These are phyloP conservation scores for Penicillium sclerotigenum DNA, from an alignment of 2,329 filamentous ascomycete genomes.

Conservation along the genomic window DNA sequence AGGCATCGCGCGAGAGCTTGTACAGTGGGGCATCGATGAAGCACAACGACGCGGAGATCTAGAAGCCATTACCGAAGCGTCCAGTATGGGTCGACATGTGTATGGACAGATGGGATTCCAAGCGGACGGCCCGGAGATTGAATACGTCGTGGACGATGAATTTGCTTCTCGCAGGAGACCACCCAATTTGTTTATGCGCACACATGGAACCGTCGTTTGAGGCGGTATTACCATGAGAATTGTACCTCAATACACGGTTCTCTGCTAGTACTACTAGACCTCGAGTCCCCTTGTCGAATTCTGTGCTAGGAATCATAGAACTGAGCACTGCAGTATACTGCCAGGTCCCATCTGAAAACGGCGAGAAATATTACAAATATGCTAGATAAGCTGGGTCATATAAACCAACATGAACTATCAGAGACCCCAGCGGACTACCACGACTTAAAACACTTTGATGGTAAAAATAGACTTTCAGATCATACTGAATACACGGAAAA, in stretches of 20 bases:
- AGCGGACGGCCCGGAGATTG: constrained; percentile 42
- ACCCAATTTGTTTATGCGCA: constrained; percentile 51
- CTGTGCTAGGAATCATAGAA: background rate
- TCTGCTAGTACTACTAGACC: background rate
- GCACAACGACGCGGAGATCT: constrained; percentile 41
- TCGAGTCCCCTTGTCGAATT: background rate
- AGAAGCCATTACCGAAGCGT: constrained; percentile 49
- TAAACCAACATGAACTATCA: background rate
- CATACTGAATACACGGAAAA: no score
- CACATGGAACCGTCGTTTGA: constrained; percentile 8
- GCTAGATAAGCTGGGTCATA: background rate
- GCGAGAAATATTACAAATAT: background rate
- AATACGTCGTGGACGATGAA: constrained; percentile 46
- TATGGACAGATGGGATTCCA: constrained; percentile 50
- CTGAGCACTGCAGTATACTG: background rate
- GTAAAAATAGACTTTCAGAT: no score
- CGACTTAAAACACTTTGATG: no score
- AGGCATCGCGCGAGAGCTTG: constrained; percentile 46
- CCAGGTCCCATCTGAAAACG: background rate
- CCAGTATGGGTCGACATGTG: constrained; percentile 48
- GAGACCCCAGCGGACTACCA: background rate
- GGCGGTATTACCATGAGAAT: background rate
- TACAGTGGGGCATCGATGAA: constrained; percentile 44
- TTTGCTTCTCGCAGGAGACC: constrained; percentile 37
- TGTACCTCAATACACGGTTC: background rate